Percentiles rank a stretch among this genome's conserved stretches.
phyloP scores from a whole-genome alignment of 768 basidiomycete species.

The Psilocybe subaeruginosa region DNA sequence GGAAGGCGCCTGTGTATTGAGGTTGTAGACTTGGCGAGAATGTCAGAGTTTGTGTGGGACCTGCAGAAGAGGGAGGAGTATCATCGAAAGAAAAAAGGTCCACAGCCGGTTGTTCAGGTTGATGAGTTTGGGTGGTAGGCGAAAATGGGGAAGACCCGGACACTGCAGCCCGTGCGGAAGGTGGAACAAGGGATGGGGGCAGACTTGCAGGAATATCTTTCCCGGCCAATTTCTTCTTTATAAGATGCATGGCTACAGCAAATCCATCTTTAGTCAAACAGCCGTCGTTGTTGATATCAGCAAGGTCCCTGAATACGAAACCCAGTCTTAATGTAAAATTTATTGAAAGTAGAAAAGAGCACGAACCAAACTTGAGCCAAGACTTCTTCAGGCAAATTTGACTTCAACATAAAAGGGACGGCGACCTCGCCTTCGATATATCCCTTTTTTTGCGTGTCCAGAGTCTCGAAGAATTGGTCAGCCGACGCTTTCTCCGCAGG shows the following conservation, averaged over 20 bases:
- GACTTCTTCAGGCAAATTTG: constrained; percentile 76
- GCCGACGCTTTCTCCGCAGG: constrained; percentile 75
- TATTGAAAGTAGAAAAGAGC: background rate
- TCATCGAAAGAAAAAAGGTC: constrained; percentile 61
- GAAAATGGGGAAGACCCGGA: constrained; percentile 44
- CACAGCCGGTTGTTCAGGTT: constrained; percentile 47
- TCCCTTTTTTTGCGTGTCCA: constrained; percentile 76
- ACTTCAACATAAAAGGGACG: constrained; percentile 94
- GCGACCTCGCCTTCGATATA: constrained; percentile 93
- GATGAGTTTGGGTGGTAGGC: constrained; percentile 34
- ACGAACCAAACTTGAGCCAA: constrained; percentile 93
- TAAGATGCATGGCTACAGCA: constrained; percentile 93
- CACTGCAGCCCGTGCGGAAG: constrained; percentile 60
- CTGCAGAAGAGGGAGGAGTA: constrained; percentile 48
- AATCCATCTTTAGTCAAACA: constrained; percentile 89
- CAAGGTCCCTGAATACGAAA: constrained; percentile 74
- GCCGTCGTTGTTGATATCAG: constrained; percentile 89
- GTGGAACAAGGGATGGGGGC: constrained; percentile 79
- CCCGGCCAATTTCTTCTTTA: constrained; percentile 83
- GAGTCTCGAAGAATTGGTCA: constrained; percentile 79
- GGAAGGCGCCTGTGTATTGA: constrained; percentile 34
- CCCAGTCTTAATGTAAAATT: constrained; percentile 3
- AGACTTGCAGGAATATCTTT: constrained; percentile 74
- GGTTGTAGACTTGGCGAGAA: constrained; percentile 26
- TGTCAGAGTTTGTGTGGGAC: constrained; percentile 43